Evolutionary conservation across 257 asterid species (phyloP).

Genomic region (Solanum sitiens): DNA sequence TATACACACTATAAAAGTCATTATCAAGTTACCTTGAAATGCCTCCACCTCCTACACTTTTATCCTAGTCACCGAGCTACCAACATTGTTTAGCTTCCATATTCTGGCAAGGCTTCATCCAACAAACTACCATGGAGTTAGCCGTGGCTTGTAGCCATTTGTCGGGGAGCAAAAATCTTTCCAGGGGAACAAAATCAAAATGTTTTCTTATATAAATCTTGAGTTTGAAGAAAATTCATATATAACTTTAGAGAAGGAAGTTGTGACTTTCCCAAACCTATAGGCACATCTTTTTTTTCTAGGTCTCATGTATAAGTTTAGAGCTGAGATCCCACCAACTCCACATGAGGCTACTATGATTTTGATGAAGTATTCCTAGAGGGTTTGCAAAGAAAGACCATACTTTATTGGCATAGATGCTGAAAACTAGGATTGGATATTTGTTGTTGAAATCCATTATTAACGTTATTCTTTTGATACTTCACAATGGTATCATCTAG

Average conservation of each 20-base stretch:
- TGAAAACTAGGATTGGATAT: not conserved
- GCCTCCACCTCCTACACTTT: not conserved
- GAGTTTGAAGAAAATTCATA: not conserved
- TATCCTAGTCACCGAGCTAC: not conserved
- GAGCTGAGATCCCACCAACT: no score
- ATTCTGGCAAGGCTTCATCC: not conserved
- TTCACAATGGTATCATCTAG: not conserved
- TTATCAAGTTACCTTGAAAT: not conserved
- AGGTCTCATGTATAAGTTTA: not conserved
- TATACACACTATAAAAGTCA: not conserved
- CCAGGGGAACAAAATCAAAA: not conserved
- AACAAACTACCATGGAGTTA: not conserved
- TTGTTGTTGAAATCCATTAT: not conserved
- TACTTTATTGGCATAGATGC: no score
- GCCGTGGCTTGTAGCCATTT: not conserved
- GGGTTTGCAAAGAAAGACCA: no score
- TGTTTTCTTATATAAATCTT: not conserved
- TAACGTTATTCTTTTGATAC: not conserved
- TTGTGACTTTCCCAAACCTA: not conserved
- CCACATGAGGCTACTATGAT: no score
- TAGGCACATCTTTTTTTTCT: not conserved
- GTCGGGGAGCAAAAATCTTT: not conserved
- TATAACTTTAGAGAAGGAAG: not conserved
- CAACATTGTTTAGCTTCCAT: not conserved
- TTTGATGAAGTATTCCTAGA: no score